Base-by-base conservation (phyloP, 2,329 filamentous ascomycete species). In the Xenoacremonium recifei region DNA sequence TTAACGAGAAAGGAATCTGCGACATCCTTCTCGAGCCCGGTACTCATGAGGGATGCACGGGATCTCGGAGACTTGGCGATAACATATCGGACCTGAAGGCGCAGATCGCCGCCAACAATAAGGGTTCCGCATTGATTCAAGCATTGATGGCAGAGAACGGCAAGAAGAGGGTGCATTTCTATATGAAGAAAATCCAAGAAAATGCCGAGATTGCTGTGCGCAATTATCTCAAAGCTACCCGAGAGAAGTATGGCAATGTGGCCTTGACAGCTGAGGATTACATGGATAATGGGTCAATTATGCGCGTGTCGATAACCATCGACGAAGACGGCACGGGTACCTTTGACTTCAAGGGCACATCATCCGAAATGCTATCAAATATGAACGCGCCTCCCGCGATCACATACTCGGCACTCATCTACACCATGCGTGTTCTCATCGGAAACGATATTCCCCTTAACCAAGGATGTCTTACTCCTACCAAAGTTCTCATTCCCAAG, bases 201-300 rank as follows among this genome's bases (percentile, higher is more conserved):
- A 92, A 90, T 40, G 89, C 88, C 3, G 88, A 90, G 59, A 70
- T 79, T 2, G 85, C 83, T 23, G 89, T 95, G 1, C 78, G 86
- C 21, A 79, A 77, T 40, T 75, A 93, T 12, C 73, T 93, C 33
- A 89, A 85, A 59, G 72, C 77, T 6, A 82, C 91, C 80, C 61
- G 77, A 77, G 54, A 74, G 79, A 21, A 87, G 89, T 57, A 74
- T 79, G 54, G 85, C 84, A 12, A 75, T 80, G 29, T 6, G 44
- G 80, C 85, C 17, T 74, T 93, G 1, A 75, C 78, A 6, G 85
- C 89, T 0, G 71, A 84, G 11, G 89, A 93, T 54, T 88, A 82
- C 67, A 92, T 93, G 85, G 89, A 95, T 59, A 88, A 93, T 54
- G 87, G 88, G 29, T 86, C 79, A n/a, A 85, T 87, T 0, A 91